Evolutionary conservation across 1,284 basidiomycete species (phyloP).

Genomic region (Puccinia polysora): DNA sequence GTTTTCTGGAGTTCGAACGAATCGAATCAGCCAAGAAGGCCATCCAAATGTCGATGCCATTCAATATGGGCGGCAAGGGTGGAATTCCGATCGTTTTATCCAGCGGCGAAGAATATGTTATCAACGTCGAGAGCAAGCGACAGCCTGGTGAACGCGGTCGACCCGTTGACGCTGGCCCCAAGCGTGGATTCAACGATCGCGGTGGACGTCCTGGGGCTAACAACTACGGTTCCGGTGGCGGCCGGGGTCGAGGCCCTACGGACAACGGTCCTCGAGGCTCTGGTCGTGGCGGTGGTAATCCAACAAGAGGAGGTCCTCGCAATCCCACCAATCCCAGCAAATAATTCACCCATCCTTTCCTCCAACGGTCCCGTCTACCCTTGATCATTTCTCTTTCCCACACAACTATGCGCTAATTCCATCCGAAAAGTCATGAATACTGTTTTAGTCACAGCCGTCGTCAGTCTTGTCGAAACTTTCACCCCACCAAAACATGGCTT

Average conservation of each 20-base stretch:
- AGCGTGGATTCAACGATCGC: slow-evolving; percentile 42
- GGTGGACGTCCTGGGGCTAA: slow-evolving; percentile 54
- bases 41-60: slow-evolving; percentile 67
- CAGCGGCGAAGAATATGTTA: slow-evolving; percentile 48
- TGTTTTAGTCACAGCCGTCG: too few species aligned
- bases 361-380: neutral
- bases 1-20: slow-evolving; percentile 81
- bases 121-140: slow-evolving; percentile 42
- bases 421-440: too few species aligned
- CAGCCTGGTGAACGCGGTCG: slow-evolving; percentile 41
- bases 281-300: slow-evolving; percentile 44
- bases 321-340: neutral
- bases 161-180: slow-evolving; percentile 34
- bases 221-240: slow-evolving; percentile 43
- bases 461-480: too few species aligned
- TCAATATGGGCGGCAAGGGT: slow-evolving; percentile 72
- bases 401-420: too few species aligned
- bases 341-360: neutral
- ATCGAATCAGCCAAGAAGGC: slow-evolving; percentile 78
- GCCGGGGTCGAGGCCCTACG: slow-evolving; percentile 43
- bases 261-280: slow-evolving; percentile 42
- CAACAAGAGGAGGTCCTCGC: slow-evolving; percentile 26
- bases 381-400: neutral
- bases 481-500: too few species aligned
- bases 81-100: slow-evolving; percentile 68